Evolutionary conservation across 129 eudicot genomes (phyloP), one percentile per base, ranked within the genome.

Genomic region (Ambrosia artemisiifolia): DNA sequence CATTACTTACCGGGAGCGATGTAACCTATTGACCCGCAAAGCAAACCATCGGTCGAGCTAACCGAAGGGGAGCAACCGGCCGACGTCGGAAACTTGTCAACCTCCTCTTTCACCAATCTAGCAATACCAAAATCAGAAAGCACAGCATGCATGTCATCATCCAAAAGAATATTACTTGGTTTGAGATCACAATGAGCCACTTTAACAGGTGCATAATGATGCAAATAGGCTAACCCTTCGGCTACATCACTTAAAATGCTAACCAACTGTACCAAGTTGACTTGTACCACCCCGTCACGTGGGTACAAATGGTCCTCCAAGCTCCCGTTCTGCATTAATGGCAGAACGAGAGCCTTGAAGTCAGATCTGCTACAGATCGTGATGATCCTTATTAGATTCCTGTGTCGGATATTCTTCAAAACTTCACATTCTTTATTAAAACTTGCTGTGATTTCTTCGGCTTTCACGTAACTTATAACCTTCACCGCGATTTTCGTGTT

Each of bases 101-200:
- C 82, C 6, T 67, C 89, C 12, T 75, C 88, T 70, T 83, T 84
- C 7, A 88, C 84, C 79, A 91, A 56, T 63, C 56, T 84, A 19
- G 97, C 86, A 46, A 91, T 91, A 2, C 97, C 97, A 77, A 91
- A 91, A 84, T 91, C 97, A 3, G 96, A 80, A 11, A 91, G 84
- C 71, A 91, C 71, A 65, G 97, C 97, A 10, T 83, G 87, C 91
- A 91, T 84, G 74, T 91, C 93, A 67, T 88, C 81, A 46, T 91
- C 96, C 8, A 91, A 86, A 40, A 91, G 90, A 83, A 91, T 86
- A 67, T 91, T 91, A 81, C 96, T 91, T 12, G 97, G 97, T 65
- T 91, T 91, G 3, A 91, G 87, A 80, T 91, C 97, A 82, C 97
- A 88, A 49, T 91, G 97, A 65, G 88, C 96, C n/a, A 91, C 88